Evolutionary conservation across 139 green algal genomes (phyloP).

Genomic region (Volvox reticuliferus): DNA sequence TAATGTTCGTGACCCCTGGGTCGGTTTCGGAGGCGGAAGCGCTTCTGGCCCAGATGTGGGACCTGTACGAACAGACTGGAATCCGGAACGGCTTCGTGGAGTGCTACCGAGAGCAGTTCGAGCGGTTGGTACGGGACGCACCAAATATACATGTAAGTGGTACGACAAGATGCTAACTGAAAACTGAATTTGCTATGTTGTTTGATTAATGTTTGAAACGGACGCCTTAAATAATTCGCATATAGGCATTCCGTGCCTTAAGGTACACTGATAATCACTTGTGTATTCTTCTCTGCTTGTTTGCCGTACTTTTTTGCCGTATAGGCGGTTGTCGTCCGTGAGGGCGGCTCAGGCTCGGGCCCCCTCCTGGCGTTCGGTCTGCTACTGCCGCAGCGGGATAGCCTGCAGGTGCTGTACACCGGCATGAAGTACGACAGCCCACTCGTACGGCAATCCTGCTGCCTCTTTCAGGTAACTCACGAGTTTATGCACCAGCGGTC

Average conservation of each 20-base stretch:
- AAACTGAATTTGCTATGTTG: too few species aligned
- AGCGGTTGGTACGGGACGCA: conserved; percentile 2
- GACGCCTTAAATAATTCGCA: too few species aligned
- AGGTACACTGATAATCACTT: too few species aligned
- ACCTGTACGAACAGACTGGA: conserved; percentile 36
- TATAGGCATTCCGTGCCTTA: too few species aligned
- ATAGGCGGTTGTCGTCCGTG: conserved; percentile 7
- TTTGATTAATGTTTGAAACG: too few species aligned
- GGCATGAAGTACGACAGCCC: conserved; percentile 25
- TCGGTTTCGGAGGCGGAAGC: conserved; percentile 10
- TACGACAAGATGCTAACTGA: background rate
- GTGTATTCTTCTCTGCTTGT: too few species aligned
- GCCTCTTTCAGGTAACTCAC: conserved; percentile 28
- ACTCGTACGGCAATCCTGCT: conserved; percentile 12
- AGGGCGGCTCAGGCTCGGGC: background rate
- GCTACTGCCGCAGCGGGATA: conserved; percentile 33
- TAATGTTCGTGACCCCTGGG: background rate
- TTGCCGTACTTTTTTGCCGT: background rate
- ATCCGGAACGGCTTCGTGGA: conserved; percentile 29
- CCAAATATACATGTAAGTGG: conserved; percentile 15
- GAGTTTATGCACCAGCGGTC: too few species aligned
- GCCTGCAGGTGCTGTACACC: conserved; percentile 41
- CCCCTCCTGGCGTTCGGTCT: conserved; percentile 27
- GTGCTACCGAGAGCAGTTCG: background rate
- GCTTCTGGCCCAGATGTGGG: conserved; percentile 23